Conservation (phyloP, 2,329 filamentous ascomycete genomes). For the Aspergillus thermomutatus region DNA sequence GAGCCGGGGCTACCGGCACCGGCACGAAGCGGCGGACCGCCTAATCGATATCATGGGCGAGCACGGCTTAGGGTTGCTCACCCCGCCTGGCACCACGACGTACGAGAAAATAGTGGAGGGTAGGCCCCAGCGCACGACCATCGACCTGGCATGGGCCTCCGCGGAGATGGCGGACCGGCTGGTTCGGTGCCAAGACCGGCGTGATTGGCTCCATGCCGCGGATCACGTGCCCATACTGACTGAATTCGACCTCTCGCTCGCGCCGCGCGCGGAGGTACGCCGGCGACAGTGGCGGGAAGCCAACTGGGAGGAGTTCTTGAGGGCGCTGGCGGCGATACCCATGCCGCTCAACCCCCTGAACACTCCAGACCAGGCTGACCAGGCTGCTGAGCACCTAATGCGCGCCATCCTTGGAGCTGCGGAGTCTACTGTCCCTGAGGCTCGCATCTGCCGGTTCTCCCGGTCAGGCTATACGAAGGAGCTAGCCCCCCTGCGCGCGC, state of each 20-base stretch:
- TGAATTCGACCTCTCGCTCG: background rate
- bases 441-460: background rate
- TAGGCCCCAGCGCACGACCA: background rate
- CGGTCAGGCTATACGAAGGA: background rate
- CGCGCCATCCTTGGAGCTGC: background rate
- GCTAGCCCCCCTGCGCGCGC: background rate
- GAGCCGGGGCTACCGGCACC: background rate
- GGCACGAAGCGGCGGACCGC: background rate
- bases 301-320: background rate
- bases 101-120: background rate
- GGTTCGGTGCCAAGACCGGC: background rate
- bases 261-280: background rate
- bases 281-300: background rate
- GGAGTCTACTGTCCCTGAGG: background rate
- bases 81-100: slow-evolving; percentile 1
- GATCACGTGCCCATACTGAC: slow-evolving; percentile 5
- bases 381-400: background rate
- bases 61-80: background rate
- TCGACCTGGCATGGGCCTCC: slow-evolving; percentile 2
- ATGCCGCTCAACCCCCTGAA: background rate
- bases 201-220: background rate
- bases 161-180: background rate
- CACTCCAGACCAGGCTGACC: background rate
- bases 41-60: background rate
- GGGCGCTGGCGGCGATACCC: background rate